Evolutionary conservation across 805 yeast genomes (phyloP).

Genomic region (Saccharomycopsis guyanensis): DNA sequence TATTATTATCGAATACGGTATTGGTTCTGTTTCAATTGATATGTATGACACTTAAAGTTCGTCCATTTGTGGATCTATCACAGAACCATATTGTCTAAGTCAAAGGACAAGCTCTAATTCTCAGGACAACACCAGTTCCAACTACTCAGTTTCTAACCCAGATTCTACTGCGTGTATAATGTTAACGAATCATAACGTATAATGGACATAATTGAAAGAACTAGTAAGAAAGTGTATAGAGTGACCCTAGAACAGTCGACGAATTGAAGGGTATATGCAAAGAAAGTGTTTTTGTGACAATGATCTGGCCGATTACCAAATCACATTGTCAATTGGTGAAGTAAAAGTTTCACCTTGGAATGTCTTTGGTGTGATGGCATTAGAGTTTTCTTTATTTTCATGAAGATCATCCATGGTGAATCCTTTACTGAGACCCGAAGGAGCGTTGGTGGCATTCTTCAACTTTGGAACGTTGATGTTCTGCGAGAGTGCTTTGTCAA

Average conservation of each 20-base stretch:
- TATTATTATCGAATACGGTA: too few species aligned
- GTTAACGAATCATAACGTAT: too few species aligned
- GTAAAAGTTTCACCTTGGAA: not conserved
- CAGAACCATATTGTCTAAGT: too few species aligned
- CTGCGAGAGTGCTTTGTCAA: slow-evolving; percentile 11
- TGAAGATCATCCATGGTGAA: slow-evolving; percentile 4
- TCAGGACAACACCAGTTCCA: too few species aligned
- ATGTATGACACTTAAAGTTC: too few species aligned
- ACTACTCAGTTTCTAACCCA: too few species aligned
- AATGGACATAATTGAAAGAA: not conserved
- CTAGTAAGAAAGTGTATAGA: too few species aligned
- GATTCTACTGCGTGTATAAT: too few species aligned
- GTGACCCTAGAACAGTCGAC: not conserved
- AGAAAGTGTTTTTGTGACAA: not conserved
- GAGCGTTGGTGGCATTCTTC: slow-evolving; percentile 2
- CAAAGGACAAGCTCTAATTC: too few species aligned
- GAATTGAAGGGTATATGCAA: slow-evolving; percentile 1
- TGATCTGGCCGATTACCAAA: not conserved
- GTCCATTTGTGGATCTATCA: too few species aligned
- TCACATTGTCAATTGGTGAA: not conserved
- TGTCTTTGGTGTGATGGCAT: not conserved
- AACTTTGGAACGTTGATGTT: slow-evolving; percentile 1
- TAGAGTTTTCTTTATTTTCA: not conserved
- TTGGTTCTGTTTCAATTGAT: too few species aligned
- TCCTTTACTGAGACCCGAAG: slow-evolving; percentile 13